Percentiles rank a stretch among this genome's conserved stretches.
These are phyloP conservation scores for Rhizoclosmatium globosum DNA, from an alignment of 192 early-diverging fungal species.

Conservation along the genomic window DNA sequence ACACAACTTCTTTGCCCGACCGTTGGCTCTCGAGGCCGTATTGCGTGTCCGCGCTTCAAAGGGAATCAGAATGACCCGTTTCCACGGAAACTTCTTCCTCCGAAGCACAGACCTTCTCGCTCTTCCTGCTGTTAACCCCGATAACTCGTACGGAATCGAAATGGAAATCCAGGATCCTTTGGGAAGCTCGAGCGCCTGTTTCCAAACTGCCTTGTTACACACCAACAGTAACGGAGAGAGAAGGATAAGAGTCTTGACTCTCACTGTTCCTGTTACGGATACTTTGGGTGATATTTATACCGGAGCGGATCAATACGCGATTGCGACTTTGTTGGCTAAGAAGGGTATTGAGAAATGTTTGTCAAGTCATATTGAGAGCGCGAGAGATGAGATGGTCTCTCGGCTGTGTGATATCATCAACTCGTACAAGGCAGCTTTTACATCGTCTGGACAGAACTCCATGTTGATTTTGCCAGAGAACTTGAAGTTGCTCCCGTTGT, in stretches of 20 bases:
- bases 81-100: conserved; percentile 98
- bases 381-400: conserved; percentile 88
- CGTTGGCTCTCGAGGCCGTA: conserved; percentile 90
- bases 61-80: conserved; percentile 86
- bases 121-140: conserved; percentile 91
- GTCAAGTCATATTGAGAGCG: conserved; percentile 89
- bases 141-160: conserved; percentile 91
- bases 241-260: conserved; percentile 91
- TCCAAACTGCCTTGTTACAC: conserved; percentile 94
- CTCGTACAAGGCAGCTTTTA: conserved; percentile 86
- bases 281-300: conserved; percentile 83
- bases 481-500: conserved; percentile 83
- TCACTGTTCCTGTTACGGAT: conserved; percentile 86
- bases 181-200: conserved; percentile 80
- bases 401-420: conserved; percentile 89
- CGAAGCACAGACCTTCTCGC: conserved; percentile 91
- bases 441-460: conserved; percentile 75
- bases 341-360: conserved; percentile 93
- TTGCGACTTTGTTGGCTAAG: conserved; percentile 82
- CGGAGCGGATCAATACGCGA: conserved; percentile 83
- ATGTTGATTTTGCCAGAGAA: conserved; percentile 87
- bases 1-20: conserved; percentile 76
- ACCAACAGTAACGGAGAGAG: conserved; percentile 86
- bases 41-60: conserved; percentile 91
- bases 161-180: conserved; percentile 78